phyloP scores from a whole-genome alignment of 257 asterid genomes.

The Craterostigma plantagineum region DNA sequence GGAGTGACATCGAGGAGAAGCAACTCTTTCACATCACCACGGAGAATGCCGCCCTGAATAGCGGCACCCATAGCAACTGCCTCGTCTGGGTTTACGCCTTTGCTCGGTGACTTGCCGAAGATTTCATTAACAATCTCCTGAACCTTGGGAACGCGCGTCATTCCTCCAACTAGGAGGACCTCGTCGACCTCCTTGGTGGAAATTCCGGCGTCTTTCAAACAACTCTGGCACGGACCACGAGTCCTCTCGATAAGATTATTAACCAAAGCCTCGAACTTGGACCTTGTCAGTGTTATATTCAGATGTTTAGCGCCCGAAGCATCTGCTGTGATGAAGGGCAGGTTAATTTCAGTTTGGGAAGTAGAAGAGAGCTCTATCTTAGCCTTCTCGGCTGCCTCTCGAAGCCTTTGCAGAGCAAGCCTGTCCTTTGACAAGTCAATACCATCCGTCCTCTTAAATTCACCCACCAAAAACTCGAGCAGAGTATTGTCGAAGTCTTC shows the following conservation, averaged over 20 bases:
- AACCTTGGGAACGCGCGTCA: slow-evolving; percentile 67
- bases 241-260: slow-evolving; percentile 52
- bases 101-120: slow-evolving; percentile 62
- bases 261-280: slow-evolving; percentile 59
- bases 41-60: slow-evolving; percentile 56
- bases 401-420: slow-evolving; percentile 61
- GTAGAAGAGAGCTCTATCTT: slow-evolving; percentile 65
- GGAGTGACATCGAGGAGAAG: slow-evolving; percentile 69
- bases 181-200: slow-evolving; percentile 50
- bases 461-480: slow-evolving; percentile 44
- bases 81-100: slow-evolving; percentile 71
- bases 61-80: slow-evolving; percentile 86
- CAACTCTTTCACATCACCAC: slow-evolving; percentile 59
- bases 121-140: slow-evolving; percentile 54
- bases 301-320: slow-evolving; percentile 56
- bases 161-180: slow-evolving; percentile 69
- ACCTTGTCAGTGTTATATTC: slow-evolving; percentile 44
- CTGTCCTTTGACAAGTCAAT: slow-evolving; percentile 52
- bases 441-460: slow-evolving; percentile 39
- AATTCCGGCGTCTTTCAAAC: slow-evolving; percentile 61
- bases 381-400: slow-evolving; percentile 80
- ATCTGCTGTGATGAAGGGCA: slow-evolving; percentile 63
- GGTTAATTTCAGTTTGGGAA: slow-evolving; percentile 50
- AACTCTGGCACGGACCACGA: slow-evolving; percentile 46
- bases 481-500: slow-evolving; percentile 60